Conservation (phyloP, 2,329 filamentous ascomycete genomes). For the Neofusicoccum parvum region DNA sequence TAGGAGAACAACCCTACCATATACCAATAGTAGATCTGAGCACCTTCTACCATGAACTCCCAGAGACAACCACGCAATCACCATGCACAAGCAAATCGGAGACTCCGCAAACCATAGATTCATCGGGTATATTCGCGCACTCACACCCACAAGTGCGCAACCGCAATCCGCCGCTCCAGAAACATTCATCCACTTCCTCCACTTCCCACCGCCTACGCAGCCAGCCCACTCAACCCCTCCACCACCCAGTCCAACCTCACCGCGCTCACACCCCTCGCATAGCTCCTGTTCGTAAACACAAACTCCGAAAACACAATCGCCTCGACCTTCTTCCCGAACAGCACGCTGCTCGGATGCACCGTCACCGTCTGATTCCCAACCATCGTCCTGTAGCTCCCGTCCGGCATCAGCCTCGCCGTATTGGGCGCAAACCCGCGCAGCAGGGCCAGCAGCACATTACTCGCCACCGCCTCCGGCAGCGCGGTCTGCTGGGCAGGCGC, state of each 20-base stretch:
- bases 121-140: no score
- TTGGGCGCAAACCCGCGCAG: conserved; percentile 62
- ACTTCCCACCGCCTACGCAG: not conserved
- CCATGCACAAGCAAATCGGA: no score
- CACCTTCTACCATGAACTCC: no score
- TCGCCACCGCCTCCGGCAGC: conserved; percentile 46
- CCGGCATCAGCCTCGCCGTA: conserved; percentile 61
- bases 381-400: conserved; percentile 64
- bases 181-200: no score
- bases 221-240: conserved; percentile 45
- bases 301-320: conserved; percentile 68
- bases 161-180: no score
- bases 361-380: conserved; percentile 63
- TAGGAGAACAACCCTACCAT: no score
- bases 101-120: no score
- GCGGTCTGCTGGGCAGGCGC: conserved; percentile 16
- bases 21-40: no score
- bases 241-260: conserved; percentile 65
- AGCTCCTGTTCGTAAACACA: conserved; percentile 66
- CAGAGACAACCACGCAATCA: no score
- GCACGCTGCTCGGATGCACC: conserved; percentile 63
- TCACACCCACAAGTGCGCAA: no score
- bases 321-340: conserved; percentile 63
- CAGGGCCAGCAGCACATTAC: conserved; percentile 60
- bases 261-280: conserved; percentile 63